These are phyloP conservation scores for Artemisia argyi DNA, from an alignment of 129 eudicot genomes.

Conservation along the genomic window DNA sequence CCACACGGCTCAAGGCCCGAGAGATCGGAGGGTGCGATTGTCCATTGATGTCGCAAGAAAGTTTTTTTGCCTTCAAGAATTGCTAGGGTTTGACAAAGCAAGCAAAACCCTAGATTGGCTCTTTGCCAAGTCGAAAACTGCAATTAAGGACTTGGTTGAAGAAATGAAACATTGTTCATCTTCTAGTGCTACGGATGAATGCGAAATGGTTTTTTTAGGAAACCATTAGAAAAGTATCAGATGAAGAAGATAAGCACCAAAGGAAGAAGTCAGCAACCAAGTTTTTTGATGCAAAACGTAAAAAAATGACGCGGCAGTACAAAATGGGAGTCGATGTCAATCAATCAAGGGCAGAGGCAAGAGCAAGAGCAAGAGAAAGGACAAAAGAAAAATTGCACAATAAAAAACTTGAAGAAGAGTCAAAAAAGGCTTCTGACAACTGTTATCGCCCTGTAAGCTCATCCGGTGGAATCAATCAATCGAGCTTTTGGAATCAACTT, in stretches of 20 bases:
- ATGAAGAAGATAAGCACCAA: background rate
- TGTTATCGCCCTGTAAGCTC: conserved; percentile 11
- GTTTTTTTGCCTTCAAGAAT: conserved; percentile 70
- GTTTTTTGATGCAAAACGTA: conserved; percentile 20
- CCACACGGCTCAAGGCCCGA: conserved; percentile 55
- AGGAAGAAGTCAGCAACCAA: conserved; percentile 16
- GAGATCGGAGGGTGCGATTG: conserved; percentile 79
- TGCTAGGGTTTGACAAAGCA: conserved; percentile 70
- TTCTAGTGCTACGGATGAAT: conserved; percentile 9
- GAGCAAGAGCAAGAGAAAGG: conserved; percentile 81
- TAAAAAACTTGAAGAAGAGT: conserved; percentile 22
- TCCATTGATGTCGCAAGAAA: conserved; percentile 64
- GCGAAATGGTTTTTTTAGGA: conserved; percentile 19
- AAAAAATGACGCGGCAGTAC: conserved; percentile 7
- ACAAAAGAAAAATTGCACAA: conserved; percentile 45
- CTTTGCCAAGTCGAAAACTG: conserved; percentile 49
- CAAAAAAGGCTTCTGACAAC: conserved; percentile 26
- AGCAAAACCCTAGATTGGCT: conserved; percentile 90
- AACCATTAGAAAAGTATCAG: conserved; percentile 13
- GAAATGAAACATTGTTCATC: conserved; percentile 15
- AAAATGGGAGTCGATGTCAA: conserved; percentile 10
- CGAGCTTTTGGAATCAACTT: conserved; percentile 24
- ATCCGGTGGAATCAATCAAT: conserved; percentile 2
- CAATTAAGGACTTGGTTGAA: conserved; percentile 53
- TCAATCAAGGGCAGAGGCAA: conserved; percentile 64